phyloP scores from a whole-genome alignment of 2,329 filamentous ascomycete genomes.

The Aspergillus pseudoglaucus region DNA sequence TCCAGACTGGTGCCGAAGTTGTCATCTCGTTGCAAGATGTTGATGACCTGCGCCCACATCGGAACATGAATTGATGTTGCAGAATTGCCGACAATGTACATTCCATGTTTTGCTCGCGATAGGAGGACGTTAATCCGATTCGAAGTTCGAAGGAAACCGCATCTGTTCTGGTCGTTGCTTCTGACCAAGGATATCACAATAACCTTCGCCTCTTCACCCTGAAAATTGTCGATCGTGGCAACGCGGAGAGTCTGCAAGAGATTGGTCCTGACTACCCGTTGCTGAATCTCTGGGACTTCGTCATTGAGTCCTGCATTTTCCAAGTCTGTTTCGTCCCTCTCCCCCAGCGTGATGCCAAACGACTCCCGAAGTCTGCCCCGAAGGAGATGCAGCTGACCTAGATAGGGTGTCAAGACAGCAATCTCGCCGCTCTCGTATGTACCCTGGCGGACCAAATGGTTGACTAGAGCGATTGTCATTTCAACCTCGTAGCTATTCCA shows the following conservation, averaged over 20 bases:
- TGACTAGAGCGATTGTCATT: conserved; percentile 57
- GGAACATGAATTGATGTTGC: conserved; percentile 49
- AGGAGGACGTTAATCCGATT: conserved; percentile 67
- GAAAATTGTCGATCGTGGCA: conserved; percentile 68
- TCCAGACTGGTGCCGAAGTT: conserved; percentile 48
- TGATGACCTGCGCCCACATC: conserved; percentile 60
- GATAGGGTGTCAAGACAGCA: conserved; percentile 61
- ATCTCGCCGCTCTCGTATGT: conserved; percentile 56
- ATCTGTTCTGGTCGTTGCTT: conserved; percentile 54
- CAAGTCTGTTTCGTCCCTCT: conserved; percentile 55
- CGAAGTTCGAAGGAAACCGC: conserved; percentile 59
- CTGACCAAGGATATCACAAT: conserved; percentile 65
- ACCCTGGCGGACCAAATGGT: conserved; percentile 61
- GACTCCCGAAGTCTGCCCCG: conserved; percentile 30
- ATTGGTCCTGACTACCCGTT: conserved; percentile 30
- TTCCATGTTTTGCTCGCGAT: conserved; percentile 60
- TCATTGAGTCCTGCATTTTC: conserved; percentile 32
- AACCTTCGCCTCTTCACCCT: conserved; percentile 69
- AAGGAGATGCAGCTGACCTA: conserved; percentile 47
- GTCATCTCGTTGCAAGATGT: conserved; percentile 41
- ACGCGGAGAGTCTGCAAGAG: conserved; percentile 48
- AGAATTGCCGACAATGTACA: conserved; percentile 65
- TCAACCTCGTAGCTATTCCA: conserved; percentile 53
- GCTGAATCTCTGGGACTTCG: conserved; percentile 11
- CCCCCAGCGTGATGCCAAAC: conserved; percentile 59